Evolutionary conservation across 805 yeast genomes (phyloP).

Genomic region (Tetrapisispora taiwanensis): DNA sequence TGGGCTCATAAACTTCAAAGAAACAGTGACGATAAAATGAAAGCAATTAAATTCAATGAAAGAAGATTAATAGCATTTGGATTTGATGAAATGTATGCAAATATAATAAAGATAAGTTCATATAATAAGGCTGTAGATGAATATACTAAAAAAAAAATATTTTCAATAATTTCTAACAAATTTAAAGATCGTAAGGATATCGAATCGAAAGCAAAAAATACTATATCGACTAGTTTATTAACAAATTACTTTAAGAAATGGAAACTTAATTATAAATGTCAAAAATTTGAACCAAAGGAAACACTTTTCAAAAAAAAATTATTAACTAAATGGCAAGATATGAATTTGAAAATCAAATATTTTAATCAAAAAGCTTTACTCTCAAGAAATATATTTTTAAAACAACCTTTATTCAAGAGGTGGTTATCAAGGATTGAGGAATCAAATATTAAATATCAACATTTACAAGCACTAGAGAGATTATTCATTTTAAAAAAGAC

Average conservation of each 20-base stretch:
- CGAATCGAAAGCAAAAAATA: neutral
- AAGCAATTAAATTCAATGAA: conserved; percentile 9
- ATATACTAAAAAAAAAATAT: neutral
- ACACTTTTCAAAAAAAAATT: neutral
- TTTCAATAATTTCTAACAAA: neutral
- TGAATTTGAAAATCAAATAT: too few relatives aligned
- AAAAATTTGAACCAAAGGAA: neutral
- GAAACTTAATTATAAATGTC: neutral
- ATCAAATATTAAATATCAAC: too few relatives aligned
- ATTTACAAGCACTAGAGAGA: too few relatives aligned
- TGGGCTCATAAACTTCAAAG: conserved; percentile 9
- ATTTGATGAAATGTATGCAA: conserved; percentile 4
- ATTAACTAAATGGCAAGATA: neutral
- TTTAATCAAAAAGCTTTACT: too few relatives aligned
- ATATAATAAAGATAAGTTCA: neutral
- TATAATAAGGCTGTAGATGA: conserved; percentile 1
- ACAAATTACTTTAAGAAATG: neutral
- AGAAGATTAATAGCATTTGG: conserved; percentile 10
- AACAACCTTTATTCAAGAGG: too few relatives aligned
- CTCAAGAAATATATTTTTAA: too few relatives aligned
- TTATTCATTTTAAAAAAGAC: conserved; percentile 5
- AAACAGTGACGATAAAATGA: neutral
- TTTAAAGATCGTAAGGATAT: neutral
- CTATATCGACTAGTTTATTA: neutral
- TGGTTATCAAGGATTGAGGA: too few relatives aligned